Base-by-base conservation (phyloP, 2,329 filamentous ascomycete genomes). In the Remersonia thermophila region DNA sequence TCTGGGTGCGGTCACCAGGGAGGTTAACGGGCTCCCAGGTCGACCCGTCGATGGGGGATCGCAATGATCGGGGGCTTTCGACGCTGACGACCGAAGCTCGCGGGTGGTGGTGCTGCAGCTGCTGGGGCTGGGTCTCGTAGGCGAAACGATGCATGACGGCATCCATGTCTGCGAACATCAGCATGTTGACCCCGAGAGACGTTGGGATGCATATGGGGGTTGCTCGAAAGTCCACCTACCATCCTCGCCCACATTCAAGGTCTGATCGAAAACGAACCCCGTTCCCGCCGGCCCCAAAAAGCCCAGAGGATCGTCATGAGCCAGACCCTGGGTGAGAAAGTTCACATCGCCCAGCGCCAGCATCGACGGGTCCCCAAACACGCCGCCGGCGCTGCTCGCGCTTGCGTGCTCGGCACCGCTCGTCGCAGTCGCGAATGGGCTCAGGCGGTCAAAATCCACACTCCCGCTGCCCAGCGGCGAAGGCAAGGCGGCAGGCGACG, bases 21-120 rank as follows among this genome's bases (percentile, higher is more conserved):
- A 61, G 45, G 20, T 54, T 56, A 3, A 57, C 51, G 2, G 59
- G 56, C 31, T 58, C 57, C 67, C 67, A 70, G 26, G 65, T 58
- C 4, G 56, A 53, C 13, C 58, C 55, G 36, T 63, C 52, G 37
- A 49, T 46, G 17, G 52, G 50, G 17, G 55, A 53, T 32, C 60
- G 60, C 33, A 59, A 54, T 1, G 55, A 51, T 27, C 56, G 50
- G 6, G 58, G 55, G n/a, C 63, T 60, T 31, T 54, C 52, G 17
- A 66, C 49, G 27, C 59, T 52, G 17, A 66, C 49, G 27, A 59
- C 20, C 20, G 20, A 6, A 6, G 20, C 20, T 9, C 5, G 20
- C 20, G 5, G 20, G 5, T 23, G 20, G 5, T 23, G 20, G 5
- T 23, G 20, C 20, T 23, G 20, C 9, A 23, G 20, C 20, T 23